Evolutionary conservation across 2,329 filamentous ascomycete species (phyloP), one percentile per base, ranked within the genome.

Genomic region (Colletotrichum theobromicola): DNA sequence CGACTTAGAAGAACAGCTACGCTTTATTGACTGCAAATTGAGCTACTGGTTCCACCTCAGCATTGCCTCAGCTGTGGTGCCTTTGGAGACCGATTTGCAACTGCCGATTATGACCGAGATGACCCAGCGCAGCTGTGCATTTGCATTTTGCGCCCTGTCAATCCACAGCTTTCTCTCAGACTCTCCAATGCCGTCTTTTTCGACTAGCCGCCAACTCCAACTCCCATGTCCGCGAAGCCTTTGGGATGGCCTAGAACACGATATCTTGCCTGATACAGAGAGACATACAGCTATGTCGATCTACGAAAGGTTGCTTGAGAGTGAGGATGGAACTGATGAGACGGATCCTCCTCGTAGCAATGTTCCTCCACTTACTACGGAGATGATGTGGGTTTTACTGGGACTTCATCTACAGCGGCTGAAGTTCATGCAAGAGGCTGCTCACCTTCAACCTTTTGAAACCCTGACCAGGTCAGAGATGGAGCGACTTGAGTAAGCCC

Each of bases 311-410:
- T 1, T 57, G 15, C 4, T 57, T 0, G 21, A 3, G 0, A 0
- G 28, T 16, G 53, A 5, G 26, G 16, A 57, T 57, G 24, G 16
- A 57, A 13, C 16, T 4, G 53, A 57, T 57, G 53, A 26, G 53
- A 26, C 24, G 24, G 12, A 2, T 7, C 24, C 1, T 5, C 21
- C 3, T 0, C n/a, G n/a, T 4, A 13, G 13, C 6, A 4, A 13
- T 21, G 16, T 50, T 50, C n/a, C 42, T 10, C 30, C 12, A 21
- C 4, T 30, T 21, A 12, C 32, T n/a, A 21, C 32, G 7, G 60
- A 62, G 26, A 13, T 1, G 9, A 18, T 42, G 13, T 62, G 60
- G 60, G 34, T 62, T 15, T 16, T 37, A 21, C 5, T 62, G 7
- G 60, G 34, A 26, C 24, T 35, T 37, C n/a, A 21, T 7, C 21